Conservation (phyloP, 2,329 filamentous ascomycete genomes). For the Ophiocordyceps camponoti-rufipedis region DNA sequence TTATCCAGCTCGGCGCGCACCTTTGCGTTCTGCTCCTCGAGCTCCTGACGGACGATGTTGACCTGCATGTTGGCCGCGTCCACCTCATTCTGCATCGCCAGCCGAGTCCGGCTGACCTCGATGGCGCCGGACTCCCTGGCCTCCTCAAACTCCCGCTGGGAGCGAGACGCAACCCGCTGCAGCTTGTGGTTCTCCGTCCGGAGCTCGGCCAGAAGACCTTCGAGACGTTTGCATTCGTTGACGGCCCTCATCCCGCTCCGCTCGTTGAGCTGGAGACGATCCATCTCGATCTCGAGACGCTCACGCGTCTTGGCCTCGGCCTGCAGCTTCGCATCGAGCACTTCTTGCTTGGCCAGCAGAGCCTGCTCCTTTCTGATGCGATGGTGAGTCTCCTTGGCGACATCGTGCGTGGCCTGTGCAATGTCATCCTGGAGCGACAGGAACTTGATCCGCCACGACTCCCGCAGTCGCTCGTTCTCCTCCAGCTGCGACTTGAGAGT, state of each 20-base stretch:
- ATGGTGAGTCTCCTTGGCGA: constrained; percentile 64
- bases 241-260: constrained; percentile 46
- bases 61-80: constrained; percentile 73
- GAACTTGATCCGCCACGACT: constrained; percentile 71
- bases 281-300: constrained; percentile 47
- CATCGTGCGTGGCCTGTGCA: constrained; percentile 56
- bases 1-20: constrained; percentile 61
- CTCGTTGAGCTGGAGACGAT: constrained; percentile 45
- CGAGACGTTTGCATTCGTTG: constrained; percentile 42
- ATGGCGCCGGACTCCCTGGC: constrained; percentile 60
- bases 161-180: constrained; percentile 47
- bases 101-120: constrained; percentile 66
- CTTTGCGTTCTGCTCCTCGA: constrained; percentile 61
- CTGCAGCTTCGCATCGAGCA: constrained; percentile 59
- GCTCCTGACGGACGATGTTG: constrained; percentile 62
- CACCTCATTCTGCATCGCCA: constrained; percentile 63
- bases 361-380: constrained; percentile 67
- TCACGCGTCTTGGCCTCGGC: constrained; percentile 55
- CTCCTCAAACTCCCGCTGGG: constrained; percentile 70
- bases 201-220: constrained; percentile 34
- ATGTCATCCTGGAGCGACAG: constrained; percentile 78
- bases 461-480: constrained; percentile 69
- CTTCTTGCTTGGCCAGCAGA: constrained; percentile 60
- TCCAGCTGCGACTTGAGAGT: constrained; percentile 62
- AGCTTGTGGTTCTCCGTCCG: constrained; percentile 54